Conservation (phyloP, 805 yeast species). For the Lachancea sp. region DNA sequence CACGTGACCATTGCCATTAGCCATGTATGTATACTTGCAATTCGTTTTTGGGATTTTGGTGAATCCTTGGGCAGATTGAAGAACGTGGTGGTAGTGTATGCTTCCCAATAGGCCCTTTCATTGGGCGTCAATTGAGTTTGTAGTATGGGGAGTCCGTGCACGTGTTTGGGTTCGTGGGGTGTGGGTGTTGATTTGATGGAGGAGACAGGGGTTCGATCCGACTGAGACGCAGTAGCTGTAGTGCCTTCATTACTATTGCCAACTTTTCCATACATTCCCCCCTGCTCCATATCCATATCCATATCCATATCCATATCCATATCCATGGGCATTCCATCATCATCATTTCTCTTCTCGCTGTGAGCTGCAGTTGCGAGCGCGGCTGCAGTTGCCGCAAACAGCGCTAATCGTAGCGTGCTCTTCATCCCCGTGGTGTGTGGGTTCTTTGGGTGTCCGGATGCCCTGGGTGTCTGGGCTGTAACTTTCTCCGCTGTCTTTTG, state of each 20-base stretch:
- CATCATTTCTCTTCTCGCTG: no score
- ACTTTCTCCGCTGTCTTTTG: no score
- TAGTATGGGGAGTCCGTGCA: constrained; percentile 73
- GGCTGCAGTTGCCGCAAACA: no score
- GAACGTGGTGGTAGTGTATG: constrained; percentile 70
- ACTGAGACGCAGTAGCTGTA: neutral
- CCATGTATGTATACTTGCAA: constrained; percentile 10
- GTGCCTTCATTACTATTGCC: no score
- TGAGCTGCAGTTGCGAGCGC: no score
- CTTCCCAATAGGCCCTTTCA: constrained; percentile 71
- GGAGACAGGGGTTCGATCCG: neutral
- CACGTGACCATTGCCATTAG: constrained; percentile 43
- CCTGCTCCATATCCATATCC: constrained; percentile 19
- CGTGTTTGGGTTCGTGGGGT: constrained; percentile 42
- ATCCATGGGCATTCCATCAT: no score
- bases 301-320: constrained; percentile 34
- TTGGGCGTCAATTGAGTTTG: constrained; percentile 59
- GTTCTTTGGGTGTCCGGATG: no score
- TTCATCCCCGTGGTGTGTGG: no score
- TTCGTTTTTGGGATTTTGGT: neutral
- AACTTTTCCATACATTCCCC: no score
- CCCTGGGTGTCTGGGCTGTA: no score
- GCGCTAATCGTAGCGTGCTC: no score
- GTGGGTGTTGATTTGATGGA: constrained; percentile 28
- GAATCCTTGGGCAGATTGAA: constrained; percentile 40